A percentile compares a stretch with the other conserved stretches of the same genome.
Conservation (phyloP, 441 rosid genomes). For the Eruca vesicaria region DNA sequence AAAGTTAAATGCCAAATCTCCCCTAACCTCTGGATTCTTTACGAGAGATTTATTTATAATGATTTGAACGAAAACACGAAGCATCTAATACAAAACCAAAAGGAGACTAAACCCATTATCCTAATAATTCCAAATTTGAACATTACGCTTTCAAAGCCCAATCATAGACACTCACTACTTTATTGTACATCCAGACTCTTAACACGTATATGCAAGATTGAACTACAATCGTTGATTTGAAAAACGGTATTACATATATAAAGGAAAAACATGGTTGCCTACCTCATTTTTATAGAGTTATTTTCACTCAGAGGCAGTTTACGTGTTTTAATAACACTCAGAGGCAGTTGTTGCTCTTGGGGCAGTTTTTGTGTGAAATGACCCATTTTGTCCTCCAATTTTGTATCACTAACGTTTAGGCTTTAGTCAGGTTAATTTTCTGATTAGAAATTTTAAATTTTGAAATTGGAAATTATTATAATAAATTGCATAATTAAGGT, state of each 20-base stretch:
- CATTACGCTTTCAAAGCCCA: constrained; percentile 2
- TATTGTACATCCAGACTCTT: not conserved
- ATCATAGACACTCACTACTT: not conserved
- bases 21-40: constrained; percentile 26
- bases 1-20: not conserved
- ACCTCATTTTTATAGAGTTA: no score
- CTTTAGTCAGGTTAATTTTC: no score
- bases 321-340: no score
- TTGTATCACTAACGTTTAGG: no score
- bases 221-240: constrained; percentile 2
- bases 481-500: no score
- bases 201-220: constrained; percentile 15
- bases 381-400: no score
- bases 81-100: not conserved
- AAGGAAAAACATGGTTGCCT: constrained; percentile 5
- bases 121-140: not conserved
- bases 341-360: no score
- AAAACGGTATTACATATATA: not conserved
- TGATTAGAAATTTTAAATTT: no score
- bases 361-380: no score
- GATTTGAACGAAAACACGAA: not conserved
- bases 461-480: no score
- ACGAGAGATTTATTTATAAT: not conserved
- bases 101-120: not conserved
- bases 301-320: no score